These are phyloP conservation scores for Chrysanthemum makinoi DNA, from an alignment of 129 eudicot species.

Conservation along the genomic window DNA sequence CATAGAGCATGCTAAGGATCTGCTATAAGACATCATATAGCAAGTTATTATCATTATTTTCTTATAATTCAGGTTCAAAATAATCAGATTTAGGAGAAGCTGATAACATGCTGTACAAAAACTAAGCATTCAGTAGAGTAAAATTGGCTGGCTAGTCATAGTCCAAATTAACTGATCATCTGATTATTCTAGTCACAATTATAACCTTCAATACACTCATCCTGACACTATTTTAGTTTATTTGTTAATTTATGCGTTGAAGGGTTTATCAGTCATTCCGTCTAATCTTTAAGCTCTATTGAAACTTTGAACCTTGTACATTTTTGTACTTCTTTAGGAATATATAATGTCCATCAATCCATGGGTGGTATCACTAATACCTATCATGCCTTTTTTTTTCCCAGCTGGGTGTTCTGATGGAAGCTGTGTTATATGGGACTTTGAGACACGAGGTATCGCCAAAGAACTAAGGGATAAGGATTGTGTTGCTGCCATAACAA, in stretches of 20 bases:
- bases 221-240: no score
- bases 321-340: background rate
- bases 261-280: background rate
- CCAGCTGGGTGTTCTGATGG: slow-evolving; percentile 97
- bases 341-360: background rate
- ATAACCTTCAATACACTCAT: no score
- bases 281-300: background rate
- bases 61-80: no score
- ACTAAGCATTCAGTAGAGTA: no score
- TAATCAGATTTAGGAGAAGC: no score
- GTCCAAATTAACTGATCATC: no score
- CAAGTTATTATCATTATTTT: no score
- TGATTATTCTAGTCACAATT: no score
- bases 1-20: no score
- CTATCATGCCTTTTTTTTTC: slow-evolving; percentile 1
- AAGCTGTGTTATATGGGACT: slow-evolving; percentile 91
- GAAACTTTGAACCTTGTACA: background rate
- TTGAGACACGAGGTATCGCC: slow-evolving; percentile 83
- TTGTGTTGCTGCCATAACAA: slow-evolving; percentile 73
- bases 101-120: no score
- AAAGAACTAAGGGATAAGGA: slow-evolving; percentile 75
- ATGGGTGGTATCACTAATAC: background rate
- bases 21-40: no score
- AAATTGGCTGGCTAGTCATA: no score
- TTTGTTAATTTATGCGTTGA: background rate